phyloP scores from a whole-genome alignment of 108 stramenopile genomes.

The Cyclostephanos tholiformis region DNA sequence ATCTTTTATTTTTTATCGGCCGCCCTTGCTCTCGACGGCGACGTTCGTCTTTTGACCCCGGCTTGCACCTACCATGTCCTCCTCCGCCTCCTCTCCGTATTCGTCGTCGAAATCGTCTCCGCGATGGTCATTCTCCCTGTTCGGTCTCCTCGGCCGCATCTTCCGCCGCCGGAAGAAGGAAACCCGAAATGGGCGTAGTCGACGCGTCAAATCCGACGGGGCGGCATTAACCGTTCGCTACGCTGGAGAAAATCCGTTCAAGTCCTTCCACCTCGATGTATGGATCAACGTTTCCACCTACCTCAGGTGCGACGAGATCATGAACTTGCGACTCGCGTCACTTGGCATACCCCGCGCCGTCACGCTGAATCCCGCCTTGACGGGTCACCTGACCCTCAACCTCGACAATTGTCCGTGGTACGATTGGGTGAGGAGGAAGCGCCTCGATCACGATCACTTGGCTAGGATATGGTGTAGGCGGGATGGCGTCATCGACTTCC shows the following conservation, averaged over 20 bases:
- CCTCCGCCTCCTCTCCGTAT: neutral
- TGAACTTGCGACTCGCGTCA: constrained; percentile 40
- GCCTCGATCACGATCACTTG: constrained; percentile 27
- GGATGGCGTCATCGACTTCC: constrained; percentile 39
- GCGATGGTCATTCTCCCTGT: neutral
- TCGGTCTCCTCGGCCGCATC: neutral
- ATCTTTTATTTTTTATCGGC: too few relatives aligned
- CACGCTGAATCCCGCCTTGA: constrained; percentile 38
- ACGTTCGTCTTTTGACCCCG: neutral
- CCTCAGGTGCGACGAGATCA: constrained; percentile 29
- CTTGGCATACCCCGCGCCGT: constrained; percentile 37
- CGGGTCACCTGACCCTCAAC: constrained; percentile 43
- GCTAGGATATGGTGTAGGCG: constrained; percentile 40
- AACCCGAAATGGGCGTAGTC: neutral
- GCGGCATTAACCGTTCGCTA: neutral
- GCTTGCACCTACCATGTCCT: neutral
- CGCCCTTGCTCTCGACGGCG: too few relatives aligned
- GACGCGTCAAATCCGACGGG: constrained; percentile 4
- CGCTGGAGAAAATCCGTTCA: constrained; percentile 10
- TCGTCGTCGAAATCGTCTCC: neutral
- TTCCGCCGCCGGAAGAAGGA: neutral
- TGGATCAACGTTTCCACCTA: constrained; percentile 33
- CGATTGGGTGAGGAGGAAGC: constrained; percentile 48
- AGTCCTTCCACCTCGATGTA: constrained; percentile 31
- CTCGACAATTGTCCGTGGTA: constrained; percentile 42